Percentiles rank a stretch among this genome's conserved stretches.
Evolutionary conservation across 2,329 filamentous ascomycete species (phyloP).

Genomic region (Aspergillus bombycis): DNA sequence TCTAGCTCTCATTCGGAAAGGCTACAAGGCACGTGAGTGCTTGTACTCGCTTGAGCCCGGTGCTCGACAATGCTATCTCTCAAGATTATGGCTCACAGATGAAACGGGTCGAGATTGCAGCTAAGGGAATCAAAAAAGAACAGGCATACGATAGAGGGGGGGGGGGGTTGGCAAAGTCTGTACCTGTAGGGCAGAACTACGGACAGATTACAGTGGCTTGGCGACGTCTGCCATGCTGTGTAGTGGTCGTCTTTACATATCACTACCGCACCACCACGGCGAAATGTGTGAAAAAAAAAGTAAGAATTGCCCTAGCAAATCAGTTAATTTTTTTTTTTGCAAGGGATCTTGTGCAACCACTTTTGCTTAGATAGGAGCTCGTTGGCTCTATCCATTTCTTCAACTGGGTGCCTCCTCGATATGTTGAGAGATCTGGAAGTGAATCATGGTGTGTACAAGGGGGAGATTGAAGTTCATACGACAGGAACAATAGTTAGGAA

Average conservation of each 20-base stretch:
- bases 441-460: background rate
- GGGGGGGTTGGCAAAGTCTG: background rate
- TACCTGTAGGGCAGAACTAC: background rate
- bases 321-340: background rate
- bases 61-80: background rate
- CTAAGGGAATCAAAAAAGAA: background rate
- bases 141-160: background rate
- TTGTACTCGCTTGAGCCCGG: too few species aligned
- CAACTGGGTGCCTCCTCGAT: background rate
- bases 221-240: background rate
- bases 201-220: background rate
- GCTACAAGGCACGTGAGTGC: background rate
- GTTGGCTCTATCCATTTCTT: background rate
- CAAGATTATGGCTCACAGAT: background rate
- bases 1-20: background rate
- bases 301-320: background rate
- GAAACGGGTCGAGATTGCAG: background rate
- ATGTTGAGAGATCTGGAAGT: background rate
- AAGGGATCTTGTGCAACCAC: background rate
- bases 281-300: background rate
- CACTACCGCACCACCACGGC: background rate
- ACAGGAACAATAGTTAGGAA: conserved; percentile 3
- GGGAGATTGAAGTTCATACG: background rate
- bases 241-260: background rate
- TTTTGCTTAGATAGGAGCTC: background rate